Evolutionary conservation across 1,284 basidiomycete genomes (phyloP), one percentile per base, ranked within the genome.

Genomic region (Malassezia sympodialis): DNA sequence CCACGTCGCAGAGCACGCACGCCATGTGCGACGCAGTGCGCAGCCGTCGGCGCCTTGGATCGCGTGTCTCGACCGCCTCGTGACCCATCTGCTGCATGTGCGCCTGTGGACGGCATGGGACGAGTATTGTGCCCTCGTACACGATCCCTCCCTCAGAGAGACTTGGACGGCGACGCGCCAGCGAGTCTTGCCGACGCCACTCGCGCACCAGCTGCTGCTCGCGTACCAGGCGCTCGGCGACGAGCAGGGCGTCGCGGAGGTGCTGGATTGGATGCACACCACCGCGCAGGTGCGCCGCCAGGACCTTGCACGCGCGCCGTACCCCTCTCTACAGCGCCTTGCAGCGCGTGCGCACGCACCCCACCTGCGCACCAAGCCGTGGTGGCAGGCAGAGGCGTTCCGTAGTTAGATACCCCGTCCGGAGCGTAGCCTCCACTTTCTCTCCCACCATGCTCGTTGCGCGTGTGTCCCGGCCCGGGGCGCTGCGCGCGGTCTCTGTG

Each of bases 201-300:
- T 56, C 2, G 17, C 50, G 21, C 31, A 34, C 14, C 47, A 56
- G 28, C 10, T 49, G 15, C 17, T 48, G 10, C 41, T 37, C 8
- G 53, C 53, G 7, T 56, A 56, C 35, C 27, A 32, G 14, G 42
- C 45, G 12, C 28, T 56, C 8, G 15, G 32, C 10, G 53, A 56
- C 32, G 7, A 30, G 4, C 39, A 17, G 10, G 52, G 52, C 26
- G 43, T 45, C 8, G 11, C 8, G 17, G 52, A 48, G 14, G 40
- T 42, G 30, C 46, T 54, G 17, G 52, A 32, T 4, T 54, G 52
- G 52, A 47, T 47, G n/a, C 34, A 40, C 11, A 23, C 34, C 14
- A 28, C 15, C 11, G 30, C 34, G 10, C 30, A 34, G 4, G 21
- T 24, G 11, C 23, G n/a, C 6, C 46, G 34, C 8, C 31, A 30